These are phyloP conservation scores for Lactarius trivialis DNA, from an alignment of 768 basidiomycete species.

Conservation along the genomic window DNA sequence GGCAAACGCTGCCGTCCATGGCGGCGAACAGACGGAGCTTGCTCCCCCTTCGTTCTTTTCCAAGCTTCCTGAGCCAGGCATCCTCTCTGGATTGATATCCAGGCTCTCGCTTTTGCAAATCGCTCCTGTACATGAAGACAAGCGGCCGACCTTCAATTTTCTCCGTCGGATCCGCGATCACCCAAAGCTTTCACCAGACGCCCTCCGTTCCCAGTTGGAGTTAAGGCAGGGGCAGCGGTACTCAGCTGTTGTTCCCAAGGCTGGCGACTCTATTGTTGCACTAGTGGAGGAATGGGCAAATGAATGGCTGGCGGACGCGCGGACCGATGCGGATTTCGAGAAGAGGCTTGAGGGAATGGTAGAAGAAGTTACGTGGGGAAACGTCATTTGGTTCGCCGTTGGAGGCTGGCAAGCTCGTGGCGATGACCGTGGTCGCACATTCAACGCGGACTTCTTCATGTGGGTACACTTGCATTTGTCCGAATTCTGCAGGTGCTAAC, in stretches of 20 bases:
- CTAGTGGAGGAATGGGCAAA: conserved; percentile 24
- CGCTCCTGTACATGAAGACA: conserved; percentile 34
- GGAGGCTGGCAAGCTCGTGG: conserved; percentile 41
- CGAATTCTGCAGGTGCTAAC: not conserved
- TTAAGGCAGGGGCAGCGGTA: conserved; percentile 15
- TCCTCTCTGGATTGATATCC: conserved; percentile 27
- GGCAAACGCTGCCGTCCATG: conserved; percentile 48
- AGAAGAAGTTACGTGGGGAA: conserved; percentile 57
- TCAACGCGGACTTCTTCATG: conserved; percentile 56
- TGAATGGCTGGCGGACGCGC: conserved; percentile 12
- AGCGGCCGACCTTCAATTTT: conserved; percentile 35
- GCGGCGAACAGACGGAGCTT: conserved; percentile 31
- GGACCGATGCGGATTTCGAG: conserved; percentile 20
- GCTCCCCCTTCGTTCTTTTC: conserved; percentile 29
- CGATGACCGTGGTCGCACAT: conserved; percentile 29
- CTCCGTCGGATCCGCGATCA: conserved; percentile 51
- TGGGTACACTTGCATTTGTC: conserved; percentile 31
- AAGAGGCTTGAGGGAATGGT: conserved; percentile 45
- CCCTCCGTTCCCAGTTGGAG: conserved; percentile 8
- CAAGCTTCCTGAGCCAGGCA: not conserved
- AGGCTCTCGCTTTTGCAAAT: conserved; percentile 13
- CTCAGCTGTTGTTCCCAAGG: conserved; percentile 10
- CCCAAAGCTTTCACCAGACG: conserved; percentile 25
- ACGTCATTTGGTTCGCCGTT: conserved; percentile 48
- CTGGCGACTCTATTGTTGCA: conserved; percentile 20